phyloP scores from a whole-genome alignment of 495 filamentous ascomycete species.

The Aspergillus affinis region DNA sequence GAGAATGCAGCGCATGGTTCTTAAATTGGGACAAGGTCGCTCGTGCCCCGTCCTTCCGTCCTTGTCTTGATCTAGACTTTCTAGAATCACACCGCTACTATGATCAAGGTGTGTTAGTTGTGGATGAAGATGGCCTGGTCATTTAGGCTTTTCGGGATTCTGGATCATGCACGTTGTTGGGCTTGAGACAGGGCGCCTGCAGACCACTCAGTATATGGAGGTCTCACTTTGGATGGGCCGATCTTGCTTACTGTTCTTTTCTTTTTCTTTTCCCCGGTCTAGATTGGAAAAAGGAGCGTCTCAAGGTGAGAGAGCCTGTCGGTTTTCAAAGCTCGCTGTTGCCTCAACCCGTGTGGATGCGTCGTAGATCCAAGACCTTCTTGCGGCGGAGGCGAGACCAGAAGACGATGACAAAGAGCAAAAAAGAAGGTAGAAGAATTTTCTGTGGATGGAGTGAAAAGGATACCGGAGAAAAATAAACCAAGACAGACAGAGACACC shows the following conservation, averaged over 20 bases:
- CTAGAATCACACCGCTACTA: constrained; percentile 20
- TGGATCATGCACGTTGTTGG: constrained; percentile 20
- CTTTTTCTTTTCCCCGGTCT: not conserved
- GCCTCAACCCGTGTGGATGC: not conserved
- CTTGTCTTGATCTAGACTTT: not conserved
- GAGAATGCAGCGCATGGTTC: constrained; percentile 16
- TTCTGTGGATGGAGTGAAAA: not conserved
- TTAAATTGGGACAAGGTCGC: constrained; percentile 17
- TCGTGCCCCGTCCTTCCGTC: constrained; percentile 6
- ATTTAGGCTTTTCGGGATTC: constrained; percentile 10
- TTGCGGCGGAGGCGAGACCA: not conserved
- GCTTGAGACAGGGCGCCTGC: constrained; percentile 29
- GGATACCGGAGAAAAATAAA: not conserved
- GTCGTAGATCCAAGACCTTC: not conserved
- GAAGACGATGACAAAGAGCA: not conserved
- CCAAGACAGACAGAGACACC: not conserved
- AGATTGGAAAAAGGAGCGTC: not conserved
- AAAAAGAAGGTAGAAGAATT: not conserved
- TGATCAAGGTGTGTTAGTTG: constrained; percentile 6
- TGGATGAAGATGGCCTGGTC: not conserved
- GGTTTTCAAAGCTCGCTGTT: not conserved
- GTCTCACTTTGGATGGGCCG: constrained; percentile 21
- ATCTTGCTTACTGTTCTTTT: constrained; percentile 7
- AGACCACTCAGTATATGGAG: constrained; percentile 28
- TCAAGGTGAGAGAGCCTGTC: not conserved